phyloP scores from a whole-genome alignment of 306 rosid genomes.

The Cucurbita ficifolia region DNA sequence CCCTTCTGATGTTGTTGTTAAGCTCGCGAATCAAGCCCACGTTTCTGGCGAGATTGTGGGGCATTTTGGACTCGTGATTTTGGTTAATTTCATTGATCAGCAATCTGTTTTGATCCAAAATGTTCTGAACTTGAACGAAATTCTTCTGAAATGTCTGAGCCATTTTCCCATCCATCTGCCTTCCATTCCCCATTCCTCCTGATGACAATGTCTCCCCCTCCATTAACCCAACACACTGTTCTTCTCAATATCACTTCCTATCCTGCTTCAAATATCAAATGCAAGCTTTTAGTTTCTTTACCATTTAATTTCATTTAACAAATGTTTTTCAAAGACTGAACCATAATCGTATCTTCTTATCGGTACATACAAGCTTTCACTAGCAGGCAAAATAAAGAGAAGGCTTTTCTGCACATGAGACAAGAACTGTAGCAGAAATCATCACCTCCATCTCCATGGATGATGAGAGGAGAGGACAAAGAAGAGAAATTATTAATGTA shows the following conservation, averaged over 20 bases:
- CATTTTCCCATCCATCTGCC: constrained; percentile 49
- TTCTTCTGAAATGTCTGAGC: constrained; percentile 65
- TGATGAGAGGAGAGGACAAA: constrained; percentile 1
- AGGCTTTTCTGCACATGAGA: constrained; percentile 43
- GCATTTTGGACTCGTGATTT: constrained; percentile 77
- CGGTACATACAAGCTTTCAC: constrained; percentile 2
- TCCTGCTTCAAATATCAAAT: background rate
- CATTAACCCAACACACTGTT: constrained; percentile 16
- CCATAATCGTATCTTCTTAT: background rate
- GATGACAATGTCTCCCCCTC: constrained; percentile 34
- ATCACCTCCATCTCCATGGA: constrained; percentile 40
- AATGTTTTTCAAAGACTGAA: background rate
- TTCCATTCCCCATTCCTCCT: constrained; percentile 9
- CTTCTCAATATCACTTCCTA: background rate
- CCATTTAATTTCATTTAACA: background rate
- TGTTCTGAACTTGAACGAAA: constrained; percentile 72
- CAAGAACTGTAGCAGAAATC: constrained; percentile 52
- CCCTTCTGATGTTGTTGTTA: constrained; percentile 77
- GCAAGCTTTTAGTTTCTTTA: too few species aligned
- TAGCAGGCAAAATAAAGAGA: constrained; percentile 21
- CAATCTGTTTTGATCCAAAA: constrained; percentile 75
- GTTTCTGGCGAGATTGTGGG: constrained; percentile 70
- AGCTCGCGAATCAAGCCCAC: constrained; percentile 81
- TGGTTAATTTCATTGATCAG: constrained; percentile 91
- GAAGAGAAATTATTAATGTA: constrained; percentile 2